Conservation (phyloP, 2,329 filamentous ascomycete species). For the Alternaria hordeiaustralica region DNA sequence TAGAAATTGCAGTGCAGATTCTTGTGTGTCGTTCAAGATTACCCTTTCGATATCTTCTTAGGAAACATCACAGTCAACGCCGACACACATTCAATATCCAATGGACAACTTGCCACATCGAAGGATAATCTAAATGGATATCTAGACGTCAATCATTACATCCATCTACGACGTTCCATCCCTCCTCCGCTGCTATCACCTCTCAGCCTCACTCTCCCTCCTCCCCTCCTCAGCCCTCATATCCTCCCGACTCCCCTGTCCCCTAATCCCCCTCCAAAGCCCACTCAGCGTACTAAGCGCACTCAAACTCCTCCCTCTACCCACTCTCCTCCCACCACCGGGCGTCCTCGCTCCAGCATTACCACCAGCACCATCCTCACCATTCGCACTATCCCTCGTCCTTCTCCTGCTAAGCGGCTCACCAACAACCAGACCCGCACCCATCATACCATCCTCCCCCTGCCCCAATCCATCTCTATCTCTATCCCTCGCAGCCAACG, state of each 20-base stretch:
- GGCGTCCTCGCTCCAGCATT: not conserved
- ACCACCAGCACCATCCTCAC: not conserved
- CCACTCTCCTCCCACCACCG: not conserved
- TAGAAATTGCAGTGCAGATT: not conserved
- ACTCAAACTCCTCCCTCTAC: conserved; percentile 35
- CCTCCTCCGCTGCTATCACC: not conserved
- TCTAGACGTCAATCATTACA: too few species aligned
- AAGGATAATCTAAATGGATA: too few species aligned
- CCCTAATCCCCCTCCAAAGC: conserved; percentile 39
- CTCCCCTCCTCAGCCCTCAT: conserved; percentile 1
- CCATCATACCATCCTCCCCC: conserved; percentile 3
- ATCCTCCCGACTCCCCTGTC: conserved; percentile 20
- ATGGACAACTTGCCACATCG: too few species aligned
- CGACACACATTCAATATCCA: too few species aligned
- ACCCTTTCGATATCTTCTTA: too few species aligned
- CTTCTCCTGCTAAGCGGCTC: conserved; percentile 33
- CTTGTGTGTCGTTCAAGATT: too few species aligned
- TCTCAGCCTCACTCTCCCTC: not conserved
- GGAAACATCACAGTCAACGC: too few species aligned
- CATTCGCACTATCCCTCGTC: conserved; percentile 17
- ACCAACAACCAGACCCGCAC: conserved; percentile 9
- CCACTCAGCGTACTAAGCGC: conserved; percentile 33
- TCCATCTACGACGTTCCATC: too few species aligned
- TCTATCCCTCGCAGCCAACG: conserved; percentile 7
- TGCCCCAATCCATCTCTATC: conserved; percentile 13